Conservation (phyloP, 192 early-diverging fungal genomes). For the Coemansia sp. region DNA sequence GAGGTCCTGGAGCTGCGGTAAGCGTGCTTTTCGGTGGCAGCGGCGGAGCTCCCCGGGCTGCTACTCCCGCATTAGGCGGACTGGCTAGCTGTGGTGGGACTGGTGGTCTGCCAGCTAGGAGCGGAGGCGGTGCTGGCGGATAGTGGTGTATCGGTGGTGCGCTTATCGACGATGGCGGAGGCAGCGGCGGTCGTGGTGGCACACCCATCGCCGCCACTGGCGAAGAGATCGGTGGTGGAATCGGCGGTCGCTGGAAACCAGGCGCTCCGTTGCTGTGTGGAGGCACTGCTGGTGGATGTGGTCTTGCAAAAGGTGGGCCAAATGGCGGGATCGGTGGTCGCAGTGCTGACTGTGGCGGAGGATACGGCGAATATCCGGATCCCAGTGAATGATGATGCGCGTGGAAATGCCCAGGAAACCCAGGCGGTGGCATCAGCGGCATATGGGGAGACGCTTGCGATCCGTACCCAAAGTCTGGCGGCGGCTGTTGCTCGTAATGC, state of each 20-base stretch:
- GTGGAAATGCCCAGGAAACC: background rate
- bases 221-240: constrained; percentile 10
- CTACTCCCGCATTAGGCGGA: background rate
- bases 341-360: no score
- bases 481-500: constrained; percentile 17
- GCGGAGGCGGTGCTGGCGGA: constrained; percentile 11
- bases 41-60: background rate
- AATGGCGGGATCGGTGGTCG: background rate
- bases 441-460: constrained; percentile 16
- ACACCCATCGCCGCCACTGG: background rate
- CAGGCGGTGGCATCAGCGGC: constrained; percentile 9
- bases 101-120: background rate
- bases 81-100: constrained; percentile 5
- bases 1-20: background rate
- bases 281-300: constrained; percentile 23
- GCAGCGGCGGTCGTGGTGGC: constrained; percentile 9
- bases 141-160: constrained; percentile 2
- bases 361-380: background rate
- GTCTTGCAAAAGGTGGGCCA: constrained; percentile 4
- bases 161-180: background rate
- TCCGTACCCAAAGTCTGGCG: constrained; percentile 17
- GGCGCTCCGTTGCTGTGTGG: background rate
- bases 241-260: constrained; percentile 6
- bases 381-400: background rate
- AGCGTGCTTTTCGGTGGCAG: constrained; percentile 5